phyloP scores from a whole-genome alignment of 768 basidiomycete species.

The Phanerochaete sordida region DNA sequence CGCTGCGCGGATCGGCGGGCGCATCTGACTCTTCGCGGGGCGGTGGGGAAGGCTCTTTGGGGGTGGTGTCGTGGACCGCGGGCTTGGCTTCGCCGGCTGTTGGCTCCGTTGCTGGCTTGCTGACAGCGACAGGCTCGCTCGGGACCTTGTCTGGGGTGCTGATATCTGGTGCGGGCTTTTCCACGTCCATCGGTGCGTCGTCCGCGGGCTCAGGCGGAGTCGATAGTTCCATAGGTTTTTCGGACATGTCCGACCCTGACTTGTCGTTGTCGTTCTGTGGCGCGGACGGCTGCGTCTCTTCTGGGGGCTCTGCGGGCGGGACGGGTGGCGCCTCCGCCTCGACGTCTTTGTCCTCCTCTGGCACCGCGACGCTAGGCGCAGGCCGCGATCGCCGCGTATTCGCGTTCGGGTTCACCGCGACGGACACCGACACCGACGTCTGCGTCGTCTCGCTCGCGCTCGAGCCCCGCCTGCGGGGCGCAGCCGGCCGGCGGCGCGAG shows the following conservation, averaged over 20 bases:
- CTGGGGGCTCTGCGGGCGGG: not conserved
- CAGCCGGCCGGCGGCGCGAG: conserved; percentile 32
- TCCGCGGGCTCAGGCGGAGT: not conserved
- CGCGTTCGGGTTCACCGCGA: conserved; percentile 27
- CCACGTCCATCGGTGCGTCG: not conserved
- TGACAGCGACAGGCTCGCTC: not conserved
- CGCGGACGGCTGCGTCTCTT: not conserved
- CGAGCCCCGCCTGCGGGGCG: conserved; percentile 39
- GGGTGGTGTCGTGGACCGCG: not conserved
- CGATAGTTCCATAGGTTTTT: not conserved
- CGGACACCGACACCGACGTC: conserved; percentile 32
- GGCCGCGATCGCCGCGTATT: conserved; percentile 7
- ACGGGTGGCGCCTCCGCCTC: not conserved
- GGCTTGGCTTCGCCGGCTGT: not conserved
- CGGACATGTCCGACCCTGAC: not conserved
- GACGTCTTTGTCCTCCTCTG: not conserved
- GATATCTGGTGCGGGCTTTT: not conserved
- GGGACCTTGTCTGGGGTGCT: not conserved
- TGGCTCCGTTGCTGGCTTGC: not conserved
- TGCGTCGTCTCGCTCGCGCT: conserved; percentile 47
- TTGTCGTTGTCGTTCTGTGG: not conserved
- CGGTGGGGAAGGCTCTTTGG: not conserved
- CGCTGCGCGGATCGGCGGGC: not conserved
- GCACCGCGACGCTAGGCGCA: not conserved
- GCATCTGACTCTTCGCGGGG: not conserved